Base-by-base conservation (phyloP, 192 early-diverging fungal genomes). In the Linnemannia hyalina region DNA sequence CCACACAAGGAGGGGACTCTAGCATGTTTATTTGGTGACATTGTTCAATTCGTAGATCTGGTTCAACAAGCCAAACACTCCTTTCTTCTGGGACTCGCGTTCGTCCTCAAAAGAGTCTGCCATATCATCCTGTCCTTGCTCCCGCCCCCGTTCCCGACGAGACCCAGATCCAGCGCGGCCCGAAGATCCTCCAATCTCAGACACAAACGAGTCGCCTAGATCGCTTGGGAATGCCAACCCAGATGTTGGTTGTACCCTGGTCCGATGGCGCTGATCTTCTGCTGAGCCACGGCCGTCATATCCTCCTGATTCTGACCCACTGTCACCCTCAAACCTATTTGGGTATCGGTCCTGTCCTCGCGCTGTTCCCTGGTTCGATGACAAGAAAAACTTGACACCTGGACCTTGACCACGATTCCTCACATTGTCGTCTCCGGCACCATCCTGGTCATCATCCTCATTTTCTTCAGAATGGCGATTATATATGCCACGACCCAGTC, bases 1-100 rank as follows among this genome's bases (percentile, higher is more conserved):
- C 15, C 13, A 18, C 47, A 49, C 47, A 49, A 1, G 1, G 16
- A 46, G 1, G 16, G 13, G 49, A 52, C 4, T 52, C 49, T 22
- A 22, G 16, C 22, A 38, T 32, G 11, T 42, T 54, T 82, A 88
- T 87, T 85, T 78, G 16, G 82, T 76, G 69, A 87, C 75, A 83
- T 90, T 90, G 77, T 90, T 91, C 68, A 91, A 77, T 35, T 92
- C 91, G 85, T 93, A 92, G 29, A 93, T 89, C 78, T 90, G 89
- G 38, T 92, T 92, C 35, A 93, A 76, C 23, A 93, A 70, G 1
- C 90, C 91, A 82, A 90, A 81, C 60, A 92, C 80, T 22, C 90
- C 91, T 81, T 78, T 82, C 73, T 75, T 86, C 71, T 71, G 73
- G 23, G 68, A 76, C 81, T 80, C 85, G 46, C 72, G 84, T 36